These are phyloP conservation scores for Parasitella parasitica DNA, from an alignment of 371 early-diverging fungal species.

Conservation along the genomic window DNA sequence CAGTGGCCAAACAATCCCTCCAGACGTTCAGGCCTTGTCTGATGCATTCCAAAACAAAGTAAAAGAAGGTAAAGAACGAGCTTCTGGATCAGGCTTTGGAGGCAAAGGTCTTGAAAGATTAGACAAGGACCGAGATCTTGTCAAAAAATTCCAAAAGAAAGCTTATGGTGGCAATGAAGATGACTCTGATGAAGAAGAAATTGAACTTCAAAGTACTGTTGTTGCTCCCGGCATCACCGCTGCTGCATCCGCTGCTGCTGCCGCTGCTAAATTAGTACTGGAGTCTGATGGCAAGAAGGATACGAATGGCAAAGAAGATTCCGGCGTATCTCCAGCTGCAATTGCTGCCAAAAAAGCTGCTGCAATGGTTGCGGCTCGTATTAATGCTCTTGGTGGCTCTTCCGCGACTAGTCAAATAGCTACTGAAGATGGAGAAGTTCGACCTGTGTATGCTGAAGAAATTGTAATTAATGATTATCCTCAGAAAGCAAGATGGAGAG, in stretches of 20 bases:
- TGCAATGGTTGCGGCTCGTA: conserved; percentile 44
- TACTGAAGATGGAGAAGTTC: conserved; percentile 31
- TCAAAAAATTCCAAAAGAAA: conserved; percentile 90
- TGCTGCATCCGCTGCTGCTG: conserved; percentile 43
- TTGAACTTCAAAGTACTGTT: conserved; percentile 47
- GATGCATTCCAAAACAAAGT: conserved; percentile 88
- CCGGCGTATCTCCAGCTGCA: conserved; percentile 48
- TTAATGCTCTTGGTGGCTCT: conserved; percentile 40
- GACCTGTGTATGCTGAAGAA: conserved; percentile 71
- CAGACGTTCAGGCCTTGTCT: conserved; percentile 75
- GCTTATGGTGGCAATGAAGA: conserved; percentile 77
- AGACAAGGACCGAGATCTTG: conserved; percentile 89
- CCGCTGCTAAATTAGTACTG: conserved; percentile 41
- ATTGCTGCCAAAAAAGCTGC: conserved; percentile 52
- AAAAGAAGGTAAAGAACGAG: conserved; percentile 82
- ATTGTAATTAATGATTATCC: conserved; percentile 98
- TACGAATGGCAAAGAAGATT: conserved; percentile 35
- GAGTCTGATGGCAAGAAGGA: conserved; percentile 37
- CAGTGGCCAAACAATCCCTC: conserved; percentile 74
- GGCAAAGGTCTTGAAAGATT: conserved; percentile 96
- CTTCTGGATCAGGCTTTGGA: conserved; percentile 90
- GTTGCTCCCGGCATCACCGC: conserved; percentile 35
- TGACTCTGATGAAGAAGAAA: conserved; percentile 73
- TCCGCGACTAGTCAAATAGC: conserved; percentile 17
- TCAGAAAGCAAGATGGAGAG: conserved; percentile 94